phyloP scores from a whole-genome alignment of 2,329 filamentous ascomycete species.

The Colletotrichum abscissum region DNA sequence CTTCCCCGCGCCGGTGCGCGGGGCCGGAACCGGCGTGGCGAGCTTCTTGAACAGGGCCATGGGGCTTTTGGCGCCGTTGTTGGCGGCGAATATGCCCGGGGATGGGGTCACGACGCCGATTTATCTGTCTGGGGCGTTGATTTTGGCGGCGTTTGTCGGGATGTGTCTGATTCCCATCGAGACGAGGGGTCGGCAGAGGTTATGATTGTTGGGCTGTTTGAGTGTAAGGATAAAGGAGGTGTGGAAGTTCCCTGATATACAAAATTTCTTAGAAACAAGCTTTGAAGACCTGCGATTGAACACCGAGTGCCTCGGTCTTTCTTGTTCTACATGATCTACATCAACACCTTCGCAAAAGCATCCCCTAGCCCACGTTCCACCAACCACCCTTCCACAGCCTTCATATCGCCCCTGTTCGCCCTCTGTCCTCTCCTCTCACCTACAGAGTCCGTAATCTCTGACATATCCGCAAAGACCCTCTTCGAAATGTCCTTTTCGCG shows the following conservation, averaged over 20 bases:
- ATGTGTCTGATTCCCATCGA: conserved; percentile 73
- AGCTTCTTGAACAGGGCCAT: conserved; percentile 77
- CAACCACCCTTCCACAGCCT: conserved; percentile 62
- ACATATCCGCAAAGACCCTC: conserved; percentile 65
- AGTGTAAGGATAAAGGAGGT: neutral
- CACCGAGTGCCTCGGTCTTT: too few relatives aligned
- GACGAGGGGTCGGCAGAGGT: conserved; percentile 67
- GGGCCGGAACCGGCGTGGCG: conserved; percentile 78
- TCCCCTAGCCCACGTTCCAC: conserved; percentile 55
- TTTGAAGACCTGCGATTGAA: too few relatives aligned
- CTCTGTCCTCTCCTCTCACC: conserved; percentile 60
- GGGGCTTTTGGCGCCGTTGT: conserved; percentile 75
- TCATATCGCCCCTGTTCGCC: conserved; percentile 64
- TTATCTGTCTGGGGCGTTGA: conserved; percentile 66
- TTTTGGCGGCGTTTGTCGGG: conserved; percentile 68
- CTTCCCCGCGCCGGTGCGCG: conserved; percentile 78
- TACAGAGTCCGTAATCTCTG: conserved; percentile 63
- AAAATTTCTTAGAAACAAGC: neutral
- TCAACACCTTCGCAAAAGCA: conserved; percentile 55
- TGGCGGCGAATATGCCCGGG: conserved; percentile 71
- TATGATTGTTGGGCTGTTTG: conserved; percentile 48
- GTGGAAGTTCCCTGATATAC: neutral
- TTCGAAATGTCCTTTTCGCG: conserved; percentile 50
- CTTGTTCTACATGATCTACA: conserved; percentile 33
- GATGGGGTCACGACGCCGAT: conserved; percentile 68